Evolutionary conservation across 1,284 basidiomycete genomes (phyloP), one percentile per base, ranked within the genome.

Genomic region (Volvariella surrecta): DNA sequence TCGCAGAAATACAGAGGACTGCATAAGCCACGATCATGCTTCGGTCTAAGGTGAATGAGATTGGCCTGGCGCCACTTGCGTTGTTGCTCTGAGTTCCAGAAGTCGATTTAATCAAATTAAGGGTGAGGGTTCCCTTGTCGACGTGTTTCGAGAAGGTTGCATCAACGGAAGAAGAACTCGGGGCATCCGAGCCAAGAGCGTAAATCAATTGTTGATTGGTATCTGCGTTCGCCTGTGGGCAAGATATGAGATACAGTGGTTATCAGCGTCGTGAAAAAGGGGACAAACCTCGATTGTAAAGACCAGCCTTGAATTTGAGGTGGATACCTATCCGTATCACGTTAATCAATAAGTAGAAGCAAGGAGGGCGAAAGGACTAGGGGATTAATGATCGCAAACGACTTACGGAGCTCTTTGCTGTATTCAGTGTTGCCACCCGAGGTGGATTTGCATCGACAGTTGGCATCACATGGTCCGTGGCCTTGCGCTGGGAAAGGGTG

Each of bases 1-100:
- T n/a, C n/a, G n/a, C n/a, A n/a, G n/a, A n/a, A n/a, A n/a, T 67
- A 13, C 73, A 67, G 32, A 77, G 56, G 31, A 70, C 55, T 15
- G 70, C 76, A 54, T 83, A 79, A 2, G 71, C 69, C 24, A 75
- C 59, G 7, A 81, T 63, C 30, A 73, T 56, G 37, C 61, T 62
- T 52, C 70, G 65, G 19, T 18, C 9, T 4, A 10, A 24, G 18
- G 19, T 11, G 15, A 18, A n/a, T 15, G 34, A n/a, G 34, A 19
- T 35, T n/a, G n/a, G n/a, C n/a, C n/a, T n/a, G 18, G 13, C 4
- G n/a, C 34, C 34, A 35, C n/a, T 15, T n/a, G n/a, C n/a, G 15
- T n/a, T 35, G 34, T 8, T 35, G 34, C n/a, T 15, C 8, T 6
- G 34, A 35, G 34, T 6, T 16, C 18, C 18, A 4, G n/a, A 15